Evolutionary conservation across 257 asterid genomes (phyloP).

Genomic region (Solanum virginianum): DNA sequence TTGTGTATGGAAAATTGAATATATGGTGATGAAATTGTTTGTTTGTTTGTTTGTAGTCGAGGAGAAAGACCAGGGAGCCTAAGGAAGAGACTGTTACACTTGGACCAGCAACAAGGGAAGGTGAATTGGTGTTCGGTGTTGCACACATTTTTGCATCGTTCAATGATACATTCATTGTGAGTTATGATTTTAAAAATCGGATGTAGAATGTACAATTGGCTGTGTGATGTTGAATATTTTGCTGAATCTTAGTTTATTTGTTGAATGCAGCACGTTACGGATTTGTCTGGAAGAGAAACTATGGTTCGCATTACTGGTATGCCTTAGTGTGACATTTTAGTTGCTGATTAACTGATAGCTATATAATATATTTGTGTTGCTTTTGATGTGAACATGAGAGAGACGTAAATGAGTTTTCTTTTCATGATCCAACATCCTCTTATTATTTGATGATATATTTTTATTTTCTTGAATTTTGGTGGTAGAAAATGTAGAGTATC

Average conservation of each 20-base stretch:
- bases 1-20: neutral
- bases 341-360: neutral
- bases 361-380: neutral
- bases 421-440: neutral
- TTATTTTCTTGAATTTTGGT: neutral
- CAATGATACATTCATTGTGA: constrained; percentile 80
- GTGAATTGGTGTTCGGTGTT: constrained; percentile 70
- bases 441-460: neutral
- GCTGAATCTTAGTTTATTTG: neutral
- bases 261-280: constrained; percentile 76
- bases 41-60: constrained; percentile 33
- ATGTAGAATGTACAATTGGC: neutral
- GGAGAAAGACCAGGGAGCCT: constrained; percentile 67
- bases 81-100: constrained; percentile 76
- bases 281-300: constrained; percentile 86
- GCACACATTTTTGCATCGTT: constrained; percentile 94
- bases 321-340: neutral
- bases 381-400: neutral
- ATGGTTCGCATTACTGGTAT: constrained; percentile 86
- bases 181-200: neutral
- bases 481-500: neutral
- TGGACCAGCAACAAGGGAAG: constrained; percentile 74
- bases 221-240: neutral
- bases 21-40: neutral
- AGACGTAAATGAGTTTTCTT: neutral